These are phyloP conservation scores for Picea sitchensis DNA, from an alignment of 75 land plant species.

Conservation along the genomic window DNA sequence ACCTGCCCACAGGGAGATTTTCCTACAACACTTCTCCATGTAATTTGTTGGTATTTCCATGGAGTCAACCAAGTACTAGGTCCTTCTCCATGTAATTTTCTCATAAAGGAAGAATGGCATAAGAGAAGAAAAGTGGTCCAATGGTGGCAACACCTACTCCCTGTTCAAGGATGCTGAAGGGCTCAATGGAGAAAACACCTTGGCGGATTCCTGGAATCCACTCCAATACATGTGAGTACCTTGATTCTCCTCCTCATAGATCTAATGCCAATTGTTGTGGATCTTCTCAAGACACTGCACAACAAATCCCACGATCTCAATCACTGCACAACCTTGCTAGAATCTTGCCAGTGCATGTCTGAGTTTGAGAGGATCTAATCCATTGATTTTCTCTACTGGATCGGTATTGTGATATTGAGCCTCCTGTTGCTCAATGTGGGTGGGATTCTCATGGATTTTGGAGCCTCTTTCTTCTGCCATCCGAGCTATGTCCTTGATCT, in stretches of 20 bases:
- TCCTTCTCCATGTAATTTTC: too few relatives aligned
- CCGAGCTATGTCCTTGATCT: too few relatives aligned
- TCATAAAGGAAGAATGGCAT: background rate
- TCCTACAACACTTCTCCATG: too few relatives aligned
- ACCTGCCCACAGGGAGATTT: too few relatives aligned
- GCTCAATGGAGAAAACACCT: conserved; percentile 43
- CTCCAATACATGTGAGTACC: conserved; percentile 24
- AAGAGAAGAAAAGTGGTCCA: background rate
- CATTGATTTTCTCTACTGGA: conserved; percentile 41
- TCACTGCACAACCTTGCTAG: conserved; percentile 18
- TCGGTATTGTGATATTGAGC: conserved; percentile 32
- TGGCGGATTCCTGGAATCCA: conserved; percentile 45
- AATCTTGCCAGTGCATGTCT: conserved; percentile 19
- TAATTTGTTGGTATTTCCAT: too few relatives aligned
- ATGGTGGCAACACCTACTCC: background rate
- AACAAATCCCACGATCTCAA: conserved; percentile 19
- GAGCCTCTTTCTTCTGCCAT: too few relatives aligned
- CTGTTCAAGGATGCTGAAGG: background rate
- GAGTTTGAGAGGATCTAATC: conserved; percentile 19
- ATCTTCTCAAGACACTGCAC: conserved; percentile 44
- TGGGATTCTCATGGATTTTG: conserved; percentile 25
- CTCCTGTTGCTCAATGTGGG: conserved; percentile 32
- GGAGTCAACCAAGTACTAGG: too few relatives aligned
- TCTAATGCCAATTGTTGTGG: conserved; percentile 42
- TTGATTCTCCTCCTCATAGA: conserved; percentile 41